Base-by-base conservation (phyloP, 139 green algal species). In the Chlamydomonas incerta region DNA sequence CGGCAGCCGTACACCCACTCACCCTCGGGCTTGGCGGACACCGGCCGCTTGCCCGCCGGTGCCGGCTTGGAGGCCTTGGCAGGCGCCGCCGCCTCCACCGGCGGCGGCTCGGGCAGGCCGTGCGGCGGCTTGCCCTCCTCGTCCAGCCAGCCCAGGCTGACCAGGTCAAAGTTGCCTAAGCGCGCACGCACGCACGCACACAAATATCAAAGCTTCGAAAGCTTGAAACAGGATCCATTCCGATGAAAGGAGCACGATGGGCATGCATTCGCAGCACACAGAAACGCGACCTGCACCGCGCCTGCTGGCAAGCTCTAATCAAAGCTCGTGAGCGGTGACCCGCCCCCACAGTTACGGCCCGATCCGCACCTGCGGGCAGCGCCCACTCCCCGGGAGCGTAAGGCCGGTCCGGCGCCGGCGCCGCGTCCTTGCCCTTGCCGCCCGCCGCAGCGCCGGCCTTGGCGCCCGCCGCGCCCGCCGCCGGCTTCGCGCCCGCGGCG, bases 91-190 rank as follows among this genome's bases (percentile, higher is more conserved):
- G 67, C 47, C 52, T 41, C n/a, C 28, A 21, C 24, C 50, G 69
- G 69, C 81, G 41, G n/a, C 35, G 62, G 35, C 60, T 69, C 18
- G 41, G 77, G 83, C 71, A 89, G 55, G 5, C 88, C 88, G 67
- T 71, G 65, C 29, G 81, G 81, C 24, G 76, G 58, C 20, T 6
- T 15, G 41, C 68, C 79, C 69, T 76, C 70, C 26, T 86, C 88
- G 47, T 85, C 71, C 21, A 77, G 57, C 88, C 88, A 91, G 13
- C 88, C 88, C 66, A 91, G 74, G 29, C 72, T 80, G 21, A 66
- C 47, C 67, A 92, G 68, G 85, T 92, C 88, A 41, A 92, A 86
- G 52, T 85, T 89, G 60, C 88, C 88, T 62, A n/a, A n/a, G n/a
- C n/a, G n/a, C n/a, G n/a, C n/a, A n/a, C n/a, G n/a, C n/a, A n/a